These are phyloP conservation scores for Barbatosphaeria neglecta DNA, from an alignment of 495 filamentous ascomycete species.

Conservation along the genomic window DNA sequence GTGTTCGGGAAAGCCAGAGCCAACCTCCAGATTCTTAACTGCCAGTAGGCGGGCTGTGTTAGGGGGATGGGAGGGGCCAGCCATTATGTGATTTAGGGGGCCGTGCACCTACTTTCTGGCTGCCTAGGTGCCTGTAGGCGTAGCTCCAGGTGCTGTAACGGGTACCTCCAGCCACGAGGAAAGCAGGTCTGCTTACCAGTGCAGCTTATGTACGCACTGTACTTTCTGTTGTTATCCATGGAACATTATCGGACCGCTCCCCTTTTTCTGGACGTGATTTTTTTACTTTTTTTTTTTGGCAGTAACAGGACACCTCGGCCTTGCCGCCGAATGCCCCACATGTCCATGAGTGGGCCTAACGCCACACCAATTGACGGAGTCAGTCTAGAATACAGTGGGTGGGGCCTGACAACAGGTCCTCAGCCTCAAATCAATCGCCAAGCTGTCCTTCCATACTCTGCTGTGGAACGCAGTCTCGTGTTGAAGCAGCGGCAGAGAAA, in stretches of 20 bases:
- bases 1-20: not conserved
- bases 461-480: not conserved
- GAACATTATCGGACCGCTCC: not conserved
- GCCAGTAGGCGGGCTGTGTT: no score
- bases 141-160: not conserved
- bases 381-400: no score
- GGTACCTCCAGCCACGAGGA: not conserved
- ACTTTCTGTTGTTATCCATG: no score
- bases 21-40: not conserved
- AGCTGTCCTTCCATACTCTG: constrained; percentile 1
- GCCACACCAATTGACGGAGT: no score
- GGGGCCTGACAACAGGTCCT: not conserved
- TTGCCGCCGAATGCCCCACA: no score
- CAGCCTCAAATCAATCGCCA: not conserved
- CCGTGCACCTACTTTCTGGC: not conserved
- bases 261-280: no score
- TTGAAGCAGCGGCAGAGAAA: no score
- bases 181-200: not conserved
- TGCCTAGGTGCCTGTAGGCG: not conserved
- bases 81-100: not conserved
- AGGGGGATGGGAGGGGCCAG: not conserved
- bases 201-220: not conserved
- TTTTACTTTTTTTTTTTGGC: no score
- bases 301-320: no score
- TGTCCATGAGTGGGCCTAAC: no score